Conservation (phyloP, 2,329 filamentous ascomycete genomes). For the Rhytidhysteron rufulum region DNA sequence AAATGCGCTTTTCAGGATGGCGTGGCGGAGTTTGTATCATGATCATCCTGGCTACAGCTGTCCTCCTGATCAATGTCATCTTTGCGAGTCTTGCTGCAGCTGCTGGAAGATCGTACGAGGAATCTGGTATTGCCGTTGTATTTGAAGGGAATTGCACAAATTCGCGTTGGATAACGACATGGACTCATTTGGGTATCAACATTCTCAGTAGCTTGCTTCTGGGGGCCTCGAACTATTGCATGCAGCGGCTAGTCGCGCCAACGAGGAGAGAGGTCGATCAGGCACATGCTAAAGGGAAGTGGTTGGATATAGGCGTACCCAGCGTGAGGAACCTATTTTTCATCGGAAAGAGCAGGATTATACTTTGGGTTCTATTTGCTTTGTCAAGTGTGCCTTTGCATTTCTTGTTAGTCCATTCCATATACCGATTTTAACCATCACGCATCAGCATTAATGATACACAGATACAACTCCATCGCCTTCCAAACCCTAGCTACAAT, state of each 20-base stretch:
- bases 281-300: slow-evolving; percentile 40
- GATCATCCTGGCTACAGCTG: too few species aligned
- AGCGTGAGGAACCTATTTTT: slow-evolving; percentile 37
- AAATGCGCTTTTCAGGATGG: too few species aligned
- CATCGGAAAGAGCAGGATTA: slow-evolving; percentile 14
- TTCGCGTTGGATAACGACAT: slow-evolving; percentile 1
- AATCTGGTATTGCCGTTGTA: too few species aligned
- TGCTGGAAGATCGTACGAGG: too few species aligned
- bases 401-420: too few species aligned
- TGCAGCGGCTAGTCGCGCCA: slow-evolving; percentile 51
- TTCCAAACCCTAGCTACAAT: too few species aligned
- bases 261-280: slow-evolving; percentile 47
- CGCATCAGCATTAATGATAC: too few species aligned
- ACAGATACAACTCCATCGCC: too few species aligned
- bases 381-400: slow-evolving; percentile 27
- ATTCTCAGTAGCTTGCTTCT: slow-evolving; percentile 43
- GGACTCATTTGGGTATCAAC: slow-evolving; percentile 48
- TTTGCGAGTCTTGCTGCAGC: too few species aligned
- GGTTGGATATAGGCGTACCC: slow-evolving; percentile 40
- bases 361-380: slow-evolving; percentile 20
- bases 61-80: too few species aligned
- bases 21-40: too few species aligned
- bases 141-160: slow-evolving; percentile 18
- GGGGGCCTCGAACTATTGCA: slow-evolving; percentile 48
- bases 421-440: too few species aligned